Base-by-base conservation (phyloP, 176 grass and related monocot species). In the Musa acuminata region DNA sequence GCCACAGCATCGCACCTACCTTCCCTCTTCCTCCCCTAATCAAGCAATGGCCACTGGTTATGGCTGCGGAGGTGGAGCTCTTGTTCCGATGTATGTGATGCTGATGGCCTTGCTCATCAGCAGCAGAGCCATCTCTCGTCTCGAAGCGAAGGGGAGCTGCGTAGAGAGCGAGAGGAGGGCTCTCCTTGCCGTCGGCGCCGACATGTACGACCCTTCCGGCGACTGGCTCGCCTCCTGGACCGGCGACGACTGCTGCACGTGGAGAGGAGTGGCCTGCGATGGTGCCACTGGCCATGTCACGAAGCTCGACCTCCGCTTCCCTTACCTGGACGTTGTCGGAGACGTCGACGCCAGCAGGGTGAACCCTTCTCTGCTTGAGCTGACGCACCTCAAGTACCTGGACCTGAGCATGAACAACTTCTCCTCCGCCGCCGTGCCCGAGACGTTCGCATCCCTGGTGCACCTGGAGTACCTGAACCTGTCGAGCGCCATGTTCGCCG, bases 231-330 rank as follows among this genome's bases (percentile, higher is more conserved):
- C 24, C 57, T 85, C 83, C 17, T 85, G 83, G 87, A 21, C 52
- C 25, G 83, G 76, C 11, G 27, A 63, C 3, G 62, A 83, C 55
- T 89, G 87, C 26, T 89, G 87, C 66, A 70, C 11, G 65, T 85
- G 80, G 83, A 49, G 25, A 8, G 80, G 83, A 13, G 76, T 89
- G n/a, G 71, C 25, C 22, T 89, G 83, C 76, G 71, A 65, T 10
- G 66, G 77, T 8, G 71, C 50, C 72, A 82, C 75, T 1, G 27
- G 80, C 11, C 86, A 85, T 75, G 86, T 72, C 20, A 4, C 22
- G 43, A 50, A 72, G 69, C 69, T 72, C 10, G 50, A 72, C 69
- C 69, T 72, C 50, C 8, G 10, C 29, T 50, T 20, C 69, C 29
- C 29, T 1, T 71, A 22, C 52, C 52, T 13, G 11, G 52, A 53